phyloP scores from a whole-genome alignment of 257 asterid species.

The Nicotiana sylvestris region DNA sequence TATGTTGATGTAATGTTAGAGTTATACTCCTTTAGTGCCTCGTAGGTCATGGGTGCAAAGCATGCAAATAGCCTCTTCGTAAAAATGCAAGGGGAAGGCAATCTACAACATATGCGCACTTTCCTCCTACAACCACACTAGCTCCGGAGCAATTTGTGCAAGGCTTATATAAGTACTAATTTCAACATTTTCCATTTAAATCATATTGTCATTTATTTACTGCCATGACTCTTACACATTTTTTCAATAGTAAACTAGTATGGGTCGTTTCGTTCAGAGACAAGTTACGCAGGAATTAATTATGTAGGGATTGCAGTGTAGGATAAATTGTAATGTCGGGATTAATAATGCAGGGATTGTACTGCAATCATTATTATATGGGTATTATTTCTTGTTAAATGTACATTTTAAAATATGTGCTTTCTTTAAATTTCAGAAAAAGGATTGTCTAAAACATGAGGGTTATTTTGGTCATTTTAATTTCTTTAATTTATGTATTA shows the following conservation, averaged over 20 bases:
- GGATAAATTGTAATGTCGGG: too few relatives aligned
- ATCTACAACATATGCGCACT: background rate
- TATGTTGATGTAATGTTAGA: background rate
- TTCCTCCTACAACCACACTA: background rate
- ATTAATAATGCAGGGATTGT: too few relatives aligned
- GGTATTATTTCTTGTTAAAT: too few relatives aligned
- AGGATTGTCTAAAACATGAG: too few relatives aligned
- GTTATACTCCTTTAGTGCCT: background rate
- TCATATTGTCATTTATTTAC: background rate
- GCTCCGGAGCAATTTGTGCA: background rate
- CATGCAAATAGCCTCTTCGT: background rate
- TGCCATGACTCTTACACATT: background rate
- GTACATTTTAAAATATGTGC: too few relatives aligned
- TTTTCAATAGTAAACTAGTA: background rate
- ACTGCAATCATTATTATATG: too few relatives aligned
- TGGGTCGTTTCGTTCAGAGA: too few relatives aligned
- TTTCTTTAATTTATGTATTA: too few relatives aligned
- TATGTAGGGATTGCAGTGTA: too few relatives aligned
- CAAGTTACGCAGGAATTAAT: too few relatives aligned
- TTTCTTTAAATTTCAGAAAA: too few relatives aligned
- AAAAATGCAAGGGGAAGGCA: background rate
- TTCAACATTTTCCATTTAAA: background rate
- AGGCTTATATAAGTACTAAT: background rate
- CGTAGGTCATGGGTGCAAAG: background rate
- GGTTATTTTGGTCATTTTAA: too few relatives aligned